Base-by-base conservation (phyloP, 2,329 filamentous ascomycete genomes). In the Diplodia intermedia region DNA sequence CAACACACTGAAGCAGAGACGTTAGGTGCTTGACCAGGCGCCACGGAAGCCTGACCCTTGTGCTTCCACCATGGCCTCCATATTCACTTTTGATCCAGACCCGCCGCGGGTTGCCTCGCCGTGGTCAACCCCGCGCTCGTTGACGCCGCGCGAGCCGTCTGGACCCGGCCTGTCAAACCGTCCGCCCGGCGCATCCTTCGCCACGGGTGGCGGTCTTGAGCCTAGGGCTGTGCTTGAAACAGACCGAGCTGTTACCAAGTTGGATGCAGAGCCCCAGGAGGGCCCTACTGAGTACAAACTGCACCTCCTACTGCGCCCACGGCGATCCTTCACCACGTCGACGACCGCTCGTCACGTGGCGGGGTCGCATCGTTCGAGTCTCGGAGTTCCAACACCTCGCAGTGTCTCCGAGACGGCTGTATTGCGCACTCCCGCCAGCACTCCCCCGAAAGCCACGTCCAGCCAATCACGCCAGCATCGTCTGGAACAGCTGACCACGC, bases 241-340 rank as follows among this genome's bases (percentile, higher is more conserved):
- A 65, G 76, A 77, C 63, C 75, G 73, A 23, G 70, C 71, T 20
- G 87, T 95, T 55, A 90, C 89, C 54, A 92, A 90, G 74, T 82
- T 99, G 18, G 90, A 94, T 71, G 90, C 94, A 14, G 95, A 99
- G 78, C 94, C 94, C 6, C 94, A 98, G 76, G 90, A 96, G 71
- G 95, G 95, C 0, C 93, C 95, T 20, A 96, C 92, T 0, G 95
- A 99, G 80, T 99, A 99, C 81, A 99, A 99, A 79, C 82, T 99
- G 53, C 95, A 98, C 80, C 83, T 99, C 6, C 85, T 98, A 7
- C 82, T 97, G 63, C 89, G 93, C 43, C 89, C 91, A 18, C 86
- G 94, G 68, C 87, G 93, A 70, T 88, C 86, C 7, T 97, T 94
- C 78, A 85, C 84, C 43, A 86, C 85, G 38, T 90, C 90, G 77